Percentiles rank a stretch among this genome's conserved stretches.
Conservation (phyloP, 345 rosid genomes). For the Euphorbia peplus region DNA sequence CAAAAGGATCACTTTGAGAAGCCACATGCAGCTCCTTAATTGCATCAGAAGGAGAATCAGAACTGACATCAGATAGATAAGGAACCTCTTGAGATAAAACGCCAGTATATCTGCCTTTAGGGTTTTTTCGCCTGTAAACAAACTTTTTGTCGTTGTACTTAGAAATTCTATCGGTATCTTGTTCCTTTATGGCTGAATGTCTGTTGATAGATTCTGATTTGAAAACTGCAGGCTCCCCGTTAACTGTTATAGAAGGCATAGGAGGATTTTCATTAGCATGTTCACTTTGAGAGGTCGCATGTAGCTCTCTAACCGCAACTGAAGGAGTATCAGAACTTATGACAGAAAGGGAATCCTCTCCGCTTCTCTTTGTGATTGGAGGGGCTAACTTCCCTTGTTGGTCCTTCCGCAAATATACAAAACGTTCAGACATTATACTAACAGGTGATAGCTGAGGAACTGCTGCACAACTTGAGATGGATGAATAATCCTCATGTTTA, state of each 20-base stretch:
- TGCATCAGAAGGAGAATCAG: conserved; percentile 36
- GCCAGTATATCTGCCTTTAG: conserved; percentile 23
- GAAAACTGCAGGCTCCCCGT: conserved; percentile 20
- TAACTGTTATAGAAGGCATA: conserved; percentile 18
- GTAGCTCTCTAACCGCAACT: conserved; percentile 29
- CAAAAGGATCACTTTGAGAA: conserved; percentile 21
- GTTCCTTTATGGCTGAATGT: conserved; percentile 25
- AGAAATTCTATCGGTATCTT: conserved; percentile 32
- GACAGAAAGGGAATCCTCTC: conserved; percentile 31
- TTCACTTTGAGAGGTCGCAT: conserved; percentile 23
- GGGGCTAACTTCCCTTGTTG: conserved; percentile 26
- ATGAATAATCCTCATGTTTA: conserved; percentile 31
- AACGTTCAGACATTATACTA: conserved; percentile 39
- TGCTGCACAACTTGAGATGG: conserved; percentile 29
- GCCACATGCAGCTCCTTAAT: conserved; percentile 30
- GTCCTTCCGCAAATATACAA: conserved; percentile 60
- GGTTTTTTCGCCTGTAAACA: conserved; percentile 58
- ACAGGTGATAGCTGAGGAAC: conserved; percentile 40
- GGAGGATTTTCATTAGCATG: conserved; percentile 20
- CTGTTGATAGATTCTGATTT: conserved; percentile 24
- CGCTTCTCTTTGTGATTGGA: conserved; percentile 38
- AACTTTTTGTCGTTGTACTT: conserved; percentile 29
- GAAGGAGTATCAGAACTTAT: conserved; percentile 42
- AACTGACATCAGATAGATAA: conserved; percentile 43
- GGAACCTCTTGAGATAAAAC: conserved; percentile 30